phyloP scores from a whole-genome alignment of 139 green algal species.

The Chlorella vulgaris region DNA sequence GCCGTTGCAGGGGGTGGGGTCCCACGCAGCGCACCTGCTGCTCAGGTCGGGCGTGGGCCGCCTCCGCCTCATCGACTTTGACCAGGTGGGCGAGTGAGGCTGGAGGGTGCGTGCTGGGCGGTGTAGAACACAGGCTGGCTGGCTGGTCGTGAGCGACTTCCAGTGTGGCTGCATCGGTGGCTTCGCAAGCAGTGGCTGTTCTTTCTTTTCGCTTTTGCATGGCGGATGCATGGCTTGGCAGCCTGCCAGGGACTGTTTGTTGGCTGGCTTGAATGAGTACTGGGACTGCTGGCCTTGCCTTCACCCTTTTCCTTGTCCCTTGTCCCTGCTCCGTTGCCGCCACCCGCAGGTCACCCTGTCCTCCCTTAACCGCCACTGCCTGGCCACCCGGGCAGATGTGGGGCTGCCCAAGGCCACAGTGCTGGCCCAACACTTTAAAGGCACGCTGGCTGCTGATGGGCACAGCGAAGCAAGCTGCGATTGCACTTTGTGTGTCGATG shows the following conservation, averaged over 20 bases:
- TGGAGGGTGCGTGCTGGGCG: not conserved
- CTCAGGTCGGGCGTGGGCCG: constrained; percentile 90
- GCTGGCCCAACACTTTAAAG: constrained; percentile 80
- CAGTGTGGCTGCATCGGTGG: too few relatives aligned
- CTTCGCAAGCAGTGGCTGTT: too few relatives aligned
- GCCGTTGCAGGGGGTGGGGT: constrained; percentile 86
- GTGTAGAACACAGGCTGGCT: not conserved
- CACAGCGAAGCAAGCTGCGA: too few relatives aligned
- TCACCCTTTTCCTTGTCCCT: too few relatives aligned
- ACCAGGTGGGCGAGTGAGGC: constrained; percentile 70
- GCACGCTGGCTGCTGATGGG: not conserved
- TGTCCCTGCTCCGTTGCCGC: not conserved
- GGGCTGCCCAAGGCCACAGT: constrained; percentile 87
- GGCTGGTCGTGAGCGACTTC: not conserved
- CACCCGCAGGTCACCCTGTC: constrained; percentile 76
- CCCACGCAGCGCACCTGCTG: constrained; percentile 92
- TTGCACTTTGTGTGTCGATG: too few relatives aligned
- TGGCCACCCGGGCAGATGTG: constrained; percentile 92
- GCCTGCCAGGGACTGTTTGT: too few relatives aligned
- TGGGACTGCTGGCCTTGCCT: too few relatives aligned
- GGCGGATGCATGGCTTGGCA: not conserved
- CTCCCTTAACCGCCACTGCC: constrained; percentile 93
- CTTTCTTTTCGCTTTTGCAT: not conserved
- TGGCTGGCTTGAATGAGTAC: too few relatives aligned
- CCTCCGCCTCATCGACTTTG: constrained; percentile 96